Base-by-base conservation (phyloP, 371 early-diverging fungal species). In the Saksenaea oblongispora region DNA sequence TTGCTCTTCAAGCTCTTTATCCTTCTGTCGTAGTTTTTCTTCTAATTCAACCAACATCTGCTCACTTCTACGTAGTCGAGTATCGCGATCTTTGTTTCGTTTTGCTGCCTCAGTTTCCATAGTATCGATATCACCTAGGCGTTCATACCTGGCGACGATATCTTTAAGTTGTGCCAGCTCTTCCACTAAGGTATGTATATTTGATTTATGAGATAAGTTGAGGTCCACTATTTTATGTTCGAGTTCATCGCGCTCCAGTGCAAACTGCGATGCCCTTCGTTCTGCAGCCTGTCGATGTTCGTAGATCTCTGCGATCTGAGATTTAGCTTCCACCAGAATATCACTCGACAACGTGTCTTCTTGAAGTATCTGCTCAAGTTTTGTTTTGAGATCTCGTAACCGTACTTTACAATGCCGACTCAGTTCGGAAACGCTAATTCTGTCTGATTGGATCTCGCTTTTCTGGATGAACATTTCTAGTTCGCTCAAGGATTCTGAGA, bases 201-300 rank as follows among this genome's bases (percentile, higher is more conserved):
- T 37, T 28, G 31, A 31, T 17, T 44, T 44, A 28, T 59, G 59
- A 8, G 59, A 39, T 28, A 26, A 17, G 27, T 44, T 59, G n/a
- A 59, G 34, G 2, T 35, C 59, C 11, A 24, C 5, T 26, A 59
- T 59, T 9, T 59, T 59, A 11, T 44, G 39, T 13, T 59, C 59
- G 14, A 59, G 44, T 42, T 59, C 59, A 18, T 59, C 31, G 18
- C 59, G 59, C 31, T 59, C 39, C 59, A 59, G 27, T 11, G 59
- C 59, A 59, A 59, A 59, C n/a, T 44, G 59, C 18, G 59, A 59
- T 15, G 59, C 59, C 13, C 59, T 18, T 41, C 59, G 41, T 41
- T 59, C 59, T 15, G 59, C 59, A 28, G 41, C 42, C 14, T 37
- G 31, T 22, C 59, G 31, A n/a, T 59, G 44, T 24, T 37, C 59